phyloP scores from a whole-genome alignment of 148 eudicot species.

The Fallopia convolvulus region DNA sequence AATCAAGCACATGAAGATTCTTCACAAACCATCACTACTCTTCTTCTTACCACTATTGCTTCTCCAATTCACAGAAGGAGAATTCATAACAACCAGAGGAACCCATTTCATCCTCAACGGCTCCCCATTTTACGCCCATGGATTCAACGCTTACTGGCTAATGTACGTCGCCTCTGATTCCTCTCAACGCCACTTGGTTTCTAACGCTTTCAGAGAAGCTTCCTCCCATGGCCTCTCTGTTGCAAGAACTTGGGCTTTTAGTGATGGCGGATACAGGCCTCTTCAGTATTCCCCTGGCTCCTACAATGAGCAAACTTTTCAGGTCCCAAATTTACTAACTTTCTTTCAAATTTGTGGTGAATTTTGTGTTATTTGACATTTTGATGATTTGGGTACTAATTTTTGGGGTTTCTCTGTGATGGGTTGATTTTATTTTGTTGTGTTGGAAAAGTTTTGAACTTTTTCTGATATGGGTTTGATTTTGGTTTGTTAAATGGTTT shows the following conservation, averaged over 20 bases:
- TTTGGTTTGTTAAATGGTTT: not conserved
- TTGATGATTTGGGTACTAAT: not conserved
- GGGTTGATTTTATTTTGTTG: too few species aligned
- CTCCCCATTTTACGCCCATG: slow-evolving; percentile 73
- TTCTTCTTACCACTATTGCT: not conserved
- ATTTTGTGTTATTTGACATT: not conserved
- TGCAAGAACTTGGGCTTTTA: slow-evolving; percentile 95
- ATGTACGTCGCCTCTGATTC: slow-evolving; percentile 84
- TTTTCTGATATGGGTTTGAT: not conserved
- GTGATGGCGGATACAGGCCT: slow-evolving; percentile 72
- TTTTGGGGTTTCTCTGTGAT: not conserved
- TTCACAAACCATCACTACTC: not conserved
- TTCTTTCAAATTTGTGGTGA: not conserved
- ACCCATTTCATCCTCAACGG: slow-evolving; percentile 70
- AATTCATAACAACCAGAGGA: slow-evolving; percentile 62
- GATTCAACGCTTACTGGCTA: slow-evolving; percentile 97
- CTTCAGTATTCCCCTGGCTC: slow-evolving; percentile 82
- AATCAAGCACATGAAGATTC: not conserved
- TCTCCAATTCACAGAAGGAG: slow-evolving; percentile 16
- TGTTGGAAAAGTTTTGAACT: too few species aligned
- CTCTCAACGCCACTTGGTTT: slow-evolving; percentile 57
- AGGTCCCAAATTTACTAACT: slow-evolving; percentile 26
- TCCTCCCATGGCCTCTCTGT: slow-evolving; percentile 62
- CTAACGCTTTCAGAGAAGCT: slow-evolving; percentile 66
- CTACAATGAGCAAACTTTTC: slow-evolving; percentile 67